phyloP scores from a whole-genome alignment of 2,329 filamentous ascomycete genomes.

The Fusarium temperatum region DNA sequence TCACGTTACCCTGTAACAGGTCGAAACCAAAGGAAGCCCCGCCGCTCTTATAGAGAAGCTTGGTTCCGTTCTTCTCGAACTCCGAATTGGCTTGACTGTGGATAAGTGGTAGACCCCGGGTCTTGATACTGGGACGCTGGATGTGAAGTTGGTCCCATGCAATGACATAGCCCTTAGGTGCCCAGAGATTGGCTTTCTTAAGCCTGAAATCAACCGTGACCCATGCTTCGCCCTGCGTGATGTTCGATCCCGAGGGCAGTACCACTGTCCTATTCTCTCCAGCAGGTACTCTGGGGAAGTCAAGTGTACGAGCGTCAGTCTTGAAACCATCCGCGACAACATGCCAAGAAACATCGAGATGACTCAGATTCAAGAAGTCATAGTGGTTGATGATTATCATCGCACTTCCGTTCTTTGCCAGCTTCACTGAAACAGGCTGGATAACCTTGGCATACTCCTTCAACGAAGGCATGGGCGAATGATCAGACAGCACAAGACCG shows the following conservation, averaged over 20 bases:
- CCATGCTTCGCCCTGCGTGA: neutral
- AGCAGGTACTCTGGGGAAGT: neutral
- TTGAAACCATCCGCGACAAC: neutral
- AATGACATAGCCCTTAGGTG: neutral
- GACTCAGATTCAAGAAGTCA: constrained; percentile 9
- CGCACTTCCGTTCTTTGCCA: neutral
- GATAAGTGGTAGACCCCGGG: accelerated
- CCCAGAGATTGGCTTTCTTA: neutral
- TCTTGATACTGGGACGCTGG: accelerated
- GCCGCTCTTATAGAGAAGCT: neutral
- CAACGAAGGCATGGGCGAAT: constrained; percentile 6
- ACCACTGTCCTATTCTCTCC: neutral
- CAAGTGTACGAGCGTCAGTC: neutral
- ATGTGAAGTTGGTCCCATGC: constrained; percentile 22
- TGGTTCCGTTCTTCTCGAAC: neutral
- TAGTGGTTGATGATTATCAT: constrained; percentile 8
- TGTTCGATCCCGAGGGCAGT: accelerated
- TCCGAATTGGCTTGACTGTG: neutral
- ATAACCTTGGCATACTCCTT: constrained; percentile 27
- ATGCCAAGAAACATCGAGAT: constrained; percentile 18
- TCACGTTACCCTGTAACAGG: neutral
- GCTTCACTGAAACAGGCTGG: neutral
- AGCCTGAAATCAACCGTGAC: constrained; percentile 6
- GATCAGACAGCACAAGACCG: constrained; percentile 50
- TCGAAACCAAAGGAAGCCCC: neutral